A percentile compares a stretch with the other conserved stretches of the same genome.
Evolutionary conservation across 2,329 filamentous ascomycete genomes (phyloP).

Genomic region (Diaporthe australafricana): DNA sequence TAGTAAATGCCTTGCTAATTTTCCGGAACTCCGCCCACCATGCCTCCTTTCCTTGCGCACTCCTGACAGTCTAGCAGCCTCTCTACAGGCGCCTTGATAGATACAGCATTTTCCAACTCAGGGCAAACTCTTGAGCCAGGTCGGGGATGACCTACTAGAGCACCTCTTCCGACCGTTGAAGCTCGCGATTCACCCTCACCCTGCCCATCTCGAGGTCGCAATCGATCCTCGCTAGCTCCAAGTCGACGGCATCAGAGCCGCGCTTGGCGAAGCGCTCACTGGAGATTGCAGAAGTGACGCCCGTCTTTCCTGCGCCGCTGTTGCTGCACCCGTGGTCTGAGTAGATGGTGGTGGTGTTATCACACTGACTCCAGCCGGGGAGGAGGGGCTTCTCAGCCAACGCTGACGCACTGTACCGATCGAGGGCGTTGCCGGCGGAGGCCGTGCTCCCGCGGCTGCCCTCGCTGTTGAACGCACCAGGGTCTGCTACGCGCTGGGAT

Average conservation of each 20-base stretch:
- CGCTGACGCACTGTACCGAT: conserved; percentile 37
- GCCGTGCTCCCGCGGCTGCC: conserved; percentile 21
- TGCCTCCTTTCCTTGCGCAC: too few species aligned
- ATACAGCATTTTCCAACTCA: neutral
- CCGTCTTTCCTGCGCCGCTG: conserved; percentile 41
- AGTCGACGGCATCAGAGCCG: conserved; percentile 41
- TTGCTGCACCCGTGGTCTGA: conserved; percentile 14
- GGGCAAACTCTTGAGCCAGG: neutral
- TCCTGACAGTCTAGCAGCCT: too few species aligned
- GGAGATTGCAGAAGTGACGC: conserved; percentile 30
- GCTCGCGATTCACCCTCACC: conserved; percentile 46
- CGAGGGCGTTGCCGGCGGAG: conserved; percentile 35
- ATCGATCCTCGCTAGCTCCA: conserved; percentile 48
- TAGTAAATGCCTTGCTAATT: too few species aligned
- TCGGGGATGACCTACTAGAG: conserved; percentile 38
- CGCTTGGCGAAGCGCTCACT: conserved; percentile 41
- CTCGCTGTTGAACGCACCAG: conserved; percentile 41
- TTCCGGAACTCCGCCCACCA: neutral
- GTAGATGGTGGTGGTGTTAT: conserved; percentile 34
- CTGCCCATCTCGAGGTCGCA: conserved; percentile 39
- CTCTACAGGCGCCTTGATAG: too few species aligned
- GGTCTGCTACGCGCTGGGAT: conserved; percentile 57
- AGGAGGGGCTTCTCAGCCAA: conserved; percentile 36
- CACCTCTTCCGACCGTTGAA: conserved; percentile 48
- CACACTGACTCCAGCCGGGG: conserved; percentile 32